Conservation (phyloP, 225 moss, liverwort and hornwort genomes). For the Physcomitrellopsis africana region DNA sequence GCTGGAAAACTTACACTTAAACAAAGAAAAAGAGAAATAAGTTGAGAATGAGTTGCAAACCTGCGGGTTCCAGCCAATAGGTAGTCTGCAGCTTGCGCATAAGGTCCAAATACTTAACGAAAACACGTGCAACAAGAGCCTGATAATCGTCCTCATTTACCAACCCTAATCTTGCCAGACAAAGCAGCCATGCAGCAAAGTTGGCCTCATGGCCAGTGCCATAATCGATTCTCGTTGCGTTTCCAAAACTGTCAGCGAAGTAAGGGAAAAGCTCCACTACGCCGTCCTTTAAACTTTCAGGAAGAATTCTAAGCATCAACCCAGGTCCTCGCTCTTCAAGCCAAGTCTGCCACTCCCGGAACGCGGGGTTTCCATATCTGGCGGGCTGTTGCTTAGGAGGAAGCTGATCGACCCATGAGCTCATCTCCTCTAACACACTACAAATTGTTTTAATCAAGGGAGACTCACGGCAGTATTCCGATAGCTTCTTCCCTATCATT, state of each 20-base stretch:
- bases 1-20: not conserved
- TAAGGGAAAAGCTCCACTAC: conserved; percentile 68
- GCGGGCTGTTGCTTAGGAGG: conserved; percentile 79
- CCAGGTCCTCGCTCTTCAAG: conserved; percentile 55
- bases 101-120: conserved; percentile 69
- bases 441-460: conserved; percentile 41
- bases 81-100: conserved; percentile 78
- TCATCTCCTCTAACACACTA: conserved; percentile 53
- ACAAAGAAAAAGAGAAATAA: not conserved
- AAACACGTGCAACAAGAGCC: conserved; percentile 63
- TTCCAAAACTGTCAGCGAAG: conserved; percentile 80
- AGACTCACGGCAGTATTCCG: conserved; percentile 69
- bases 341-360: conserved; percentile 68
- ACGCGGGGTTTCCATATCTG: conserved; percentile 70
- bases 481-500: conserved; percentile 65
- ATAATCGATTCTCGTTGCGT: conserved; percentile 75
- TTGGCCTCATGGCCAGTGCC: conserved; percentile 81
- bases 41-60: conserved; percentile 21
- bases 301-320: conserved; percentile 58
- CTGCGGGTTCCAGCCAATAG: conserved; percentile 85
- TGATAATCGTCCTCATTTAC: conserved; percentile 73
- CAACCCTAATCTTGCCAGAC: conserved; percentile 66
- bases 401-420: conserved; percentile 67
- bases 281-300: conserved; percentile 48
- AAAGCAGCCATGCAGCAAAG: conserved; percentile 74